These are phyloP conservation scores for Cutaneotrichosporon sp. DNA, from an alignment of 1,284 basidiomycete genomes.

Conservation along the genomic window DNA sequence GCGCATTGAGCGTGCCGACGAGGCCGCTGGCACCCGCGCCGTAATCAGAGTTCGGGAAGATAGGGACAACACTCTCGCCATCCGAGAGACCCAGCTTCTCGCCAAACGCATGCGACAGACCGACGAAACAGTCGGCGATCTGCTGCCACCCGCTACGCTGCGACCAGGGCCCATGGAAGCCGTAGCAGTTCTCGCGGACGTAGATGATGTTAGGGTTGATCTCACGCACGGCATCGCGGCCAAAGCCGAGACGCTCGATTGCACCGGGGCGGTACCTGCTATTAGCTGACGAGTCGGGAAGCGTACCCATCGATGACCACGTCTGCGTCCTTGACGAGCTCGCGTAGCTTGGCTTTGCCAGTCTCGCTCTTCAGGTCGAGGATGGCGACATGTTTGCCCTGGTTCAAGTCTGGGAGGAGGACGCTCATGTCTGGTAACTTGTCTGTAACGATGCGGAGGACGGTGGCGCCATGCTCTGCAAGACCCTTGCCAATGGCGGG, in stretches of 20 bases:
- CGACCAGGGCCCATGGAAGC: constrained; percentile 21
- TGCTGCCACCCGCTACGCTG: constrained; percentile 22
- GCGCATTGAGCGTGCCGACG: constrained; percentile 18
- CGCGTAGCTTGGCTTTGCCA: constrained; percentile 5
- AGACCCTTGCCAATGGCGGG: constrained; percentile 18
- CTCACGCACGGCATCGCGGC: constrained; percentile 12
- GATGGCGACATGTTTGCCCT: constrained; percentile 19
- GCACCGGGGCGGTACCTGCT: constrained; percentile 17
- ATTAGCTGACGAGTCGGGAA: not conserved
- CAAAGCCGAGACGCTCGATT: constrained; percentile 15
- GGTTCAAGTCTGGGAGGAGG: constrained; percentile 17
- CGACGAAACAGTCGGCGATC: constrained; percentile 15
- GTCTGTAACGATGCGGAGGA: constrained; percentile 15
- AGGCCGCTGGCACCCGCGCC: constrained; percentile 16
- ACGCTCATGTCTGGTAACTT: constrained; percentile 15
- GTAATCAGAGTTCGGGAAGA: constrained; percentile 21
- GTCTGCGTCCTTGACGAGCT: constrained; percentile 15
- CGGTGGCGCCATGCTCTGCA: constrained; percentile 21
- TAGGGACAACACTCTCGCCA: constrained; percentile 13
- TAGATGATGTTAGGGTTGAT: constrained; percentile 12
- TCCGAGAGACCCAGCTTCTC: constrained; percentile 8
- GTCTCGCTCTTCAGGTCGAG: constrained; percentile 16
- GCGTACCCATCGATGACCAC: constrained; percentile 20
- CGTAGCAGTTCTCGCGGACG: constrained; percentile 26
- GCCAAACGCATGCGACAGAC: constrained; percentile 11